Evolutionary conservation across 2,329 filamentous ascomycete genomes (phyloP).

Genomic region (Cladophialophora exuberans): DNA sequence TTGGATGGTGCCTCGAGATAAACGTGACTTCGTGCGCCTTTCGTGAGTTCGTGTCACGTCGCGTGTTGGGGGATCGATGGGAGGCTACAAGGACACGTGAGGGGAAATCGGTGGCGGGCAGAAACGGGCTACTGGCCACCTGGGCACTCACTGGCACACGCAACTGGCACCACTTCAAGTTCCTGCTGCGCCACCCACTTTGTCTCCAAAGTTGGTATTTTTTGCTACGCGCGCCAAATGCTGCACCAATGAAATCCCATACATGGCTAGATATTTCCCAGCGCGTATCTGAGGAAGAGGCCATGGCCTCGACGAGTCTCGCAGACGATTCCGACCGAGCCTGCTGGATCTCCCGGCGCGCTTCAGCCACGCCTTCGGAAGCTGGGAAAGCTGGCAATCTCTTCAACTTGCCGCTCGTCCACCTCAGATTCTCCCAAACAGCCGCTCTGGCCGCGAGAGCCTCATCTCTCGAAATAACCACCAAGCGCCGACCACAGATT

Average conservation of each 20-base stretch:
- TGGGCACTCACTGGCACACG: no score
- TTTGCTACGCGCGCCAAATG: constrained; percentile 15
- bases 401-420: constrained; percentile 16
- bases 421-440: constrained; percentile 12
- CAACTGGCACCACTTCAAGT: no score
- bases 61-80: no score
- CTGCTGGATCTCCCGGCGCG: constrained; percentile 23
- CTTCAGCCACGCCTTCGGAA: constrained; percentile 19
- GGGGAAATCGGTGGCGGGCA: no score
- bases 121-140: no score
- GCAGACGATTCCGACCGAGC: not conserved
- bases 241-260: constrained; percentile 17
- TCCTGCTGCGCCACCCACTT: constrained; percentile 17
- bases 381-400: constrained; percentile 19
- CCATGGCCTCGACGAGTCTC: not conserved
- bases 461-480: constrained; percentile 30
- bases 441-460: constrained; percentile 30
- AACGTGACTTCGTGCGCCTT: constrained; percentile 17
- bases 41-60: constrained; percentile 10
- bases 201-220: constrained; percentile 7
- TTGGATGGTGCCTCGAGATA: not conserved
- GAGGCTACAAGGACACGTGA: no score
- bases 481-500: constrained; percentile 31
- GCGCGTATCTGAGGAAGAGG: constrained; percentile 21
- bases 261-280: constrained; percentile 7